Percentiles rank a stretch among this genome's conserved stretches.
Conservation (phyloP, 352 stramenopile species). For the Globisporangium carolinianum region DNA sequence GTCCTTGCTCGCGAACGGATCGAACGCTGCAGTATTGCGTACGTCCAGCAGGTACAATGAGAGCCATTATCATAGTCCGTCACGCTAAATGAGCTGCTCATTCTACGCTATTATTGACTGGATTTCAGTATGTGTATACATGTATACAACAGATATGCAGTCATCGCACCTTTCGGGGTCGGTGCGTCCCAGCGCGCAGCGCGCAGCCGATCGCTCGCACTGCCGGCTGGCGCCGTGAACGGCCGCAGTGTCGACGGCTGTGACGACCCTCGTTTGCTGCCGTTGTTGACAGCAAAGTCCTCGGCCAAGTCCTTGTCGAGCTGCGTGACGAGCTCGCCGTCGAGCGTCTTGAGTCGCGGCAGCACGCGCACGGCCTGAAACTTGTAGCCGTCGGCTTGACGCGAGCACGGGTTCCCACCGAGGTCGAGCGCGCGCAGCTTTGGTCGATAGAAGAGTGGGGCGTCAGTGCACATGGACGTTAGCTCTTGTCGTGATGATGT, state of each 20-base stretch:
- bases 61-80: background rate
- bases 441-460: no score
- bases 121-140: background rate
- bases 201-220: constrained; percentile 1
- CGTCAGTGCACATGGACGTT: no score
- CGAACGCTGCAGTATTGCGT: constrained; percentile 15
- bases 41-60: no score
- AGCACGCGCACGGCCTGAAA: constrained; percentile 58
- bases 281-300: constrained; percentile 34
- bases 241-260: constrained; percentile 18
- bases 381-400: constrained; percentile 60
- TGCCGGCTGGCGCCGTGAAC: constrained; percentile 26
- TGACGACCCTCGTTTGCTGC: background rate
- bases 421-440: constrained; percentile 67
- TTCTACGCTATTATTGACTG: background rate
- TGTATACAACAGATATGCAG: no score
- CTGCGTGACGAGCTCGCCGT: constrained; percentile 64
- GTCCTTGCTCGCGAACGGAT: constrained; percentile 46
- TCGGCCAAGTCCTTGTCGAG: constrained; percentile 70
- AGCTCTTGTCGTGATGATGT: background rate
- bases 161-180: constrained; percentile 5
- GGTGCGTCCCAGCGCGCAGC: constrained; percentile 4
- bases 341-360: constrained; percentile 57
- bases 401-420: constrained; percentile 66
- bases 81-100: background rate